Base-by-base conservation (phyloP, 2,329 filamentous ascomycete genomes). In the Dichotomopilus funicola region DNA sequence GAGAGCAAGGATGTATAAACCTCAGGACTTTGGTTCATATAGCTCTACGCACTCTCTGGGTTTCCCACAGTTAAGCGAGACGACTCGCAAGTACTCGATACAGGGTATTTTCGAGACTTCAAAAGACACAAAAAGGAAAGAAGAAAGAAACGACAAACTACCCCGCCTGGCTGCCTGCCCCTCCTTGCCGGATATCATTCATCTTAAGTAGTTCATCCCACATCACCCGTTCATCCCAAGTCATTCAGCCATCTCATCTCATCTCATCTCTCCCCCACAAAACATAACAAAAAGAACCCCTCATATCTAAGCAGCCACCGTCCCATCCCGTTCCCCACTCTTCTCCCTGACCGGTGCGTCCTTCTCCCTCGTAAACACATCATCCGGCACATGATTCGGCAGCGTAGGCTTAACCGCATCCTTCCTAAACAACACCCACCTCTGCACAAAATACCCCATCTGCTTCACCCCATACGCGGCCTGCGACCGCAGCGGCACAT, bases 401-500 rank as follows among this genome's bases (percentile, higher is more conserved):
- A 51, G n/a, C 37, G 10, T 19, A 6, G 60, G 60, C 55, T 56
- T 61, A 12, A 5, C 46, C 12, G 56, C 55, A 6, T 34, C 33
- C 37, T 8, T 9, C 54, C 42, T 45, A 19, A 58, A 42, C 35
- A 58, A 47, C 33, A 58, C 31, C 41, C 48, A 51, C 38, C 54
- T 44, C 36, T 47, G 35, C 59, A 59, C 56, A 37, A 61, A 61
- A n/a, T 44, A 60, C 34, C 33, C 51, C 9, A 36, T 47, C 56
- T 63, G 61, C 52, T 43, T 44, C 5, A 37, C 55, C 2, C 66
- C 67, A 41, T 61, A 65, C 37, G 55, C 51, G 3, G 58, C 54
- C 54, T 61, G 59, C 31, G 53, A 56, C 33, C 56, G 52, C 38
- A 68, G 41, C 3, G 66, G 61, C 6, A 70, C 68, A 19, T 63